Percentiles rank a stretch among this genome's conserved stretches.
These are phyloP conservation scores for Exutisphaerella laricina DNA, from an alignment of 2,329 filamentous ascomycete species.

Conservation along the genomic window DNA sequence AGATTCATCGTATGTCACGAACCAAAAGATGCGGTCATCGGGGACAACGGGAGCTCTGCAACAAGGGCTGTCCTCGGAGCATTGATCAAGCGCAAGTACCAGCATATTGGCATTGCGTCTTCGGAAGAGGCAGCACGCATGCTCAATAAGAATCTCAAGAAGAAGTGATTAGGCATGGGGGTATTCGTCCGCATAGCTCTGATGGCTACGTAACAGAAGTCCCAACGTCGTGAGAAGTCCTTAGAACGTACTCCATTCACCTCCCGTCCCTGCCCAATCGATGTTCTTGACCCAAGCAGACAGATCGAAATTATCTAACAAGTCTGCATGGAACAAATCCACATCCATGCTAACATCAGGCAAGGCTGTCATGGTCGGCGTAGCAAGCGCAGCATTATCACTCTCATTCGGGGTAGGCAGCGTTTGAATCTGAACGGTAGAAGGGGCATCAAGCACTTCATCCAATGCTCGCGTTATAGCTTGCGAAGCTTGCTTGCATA, in stretches of 20 bases:
- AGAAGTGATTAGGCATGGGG: no score
- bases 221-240: no score
- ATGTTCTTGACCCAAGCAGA: slow-evolving; percentile 15
- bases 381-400: background rate
- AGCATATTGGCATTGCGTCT: slow-evolving; percentile 24
- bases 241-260: slow-evolving; percentile 12
- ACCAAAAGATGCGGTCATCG: slow-evolving; percentile 6
- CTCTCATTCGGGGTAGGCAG: background rate
- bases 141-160: background rate
- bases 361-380: background rate
- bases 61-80: slow-evolving; percentile 1
- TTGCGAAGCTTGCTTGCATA: slow-evolving; percentile 19
- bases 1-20: slow-evolving; percentile 30
- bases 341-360: slow-evolving; percentile 3
- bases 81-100: slow-evolving; percentile 15
- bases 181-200: no score
- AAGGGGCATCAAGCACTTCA: slow-evolving; percentile 16
- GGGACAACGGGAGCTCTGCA: slow-evolving; percentile 2
- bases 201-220: no score
- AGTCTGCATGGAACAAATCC: slow-evolving; percentile 6
- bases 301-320: slow-evolving; percentile 13
- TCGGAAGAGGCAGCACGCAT: slow-evolving; percentile 10
- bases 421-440: background rate
- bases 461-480: slow-evolving; percentile 17
- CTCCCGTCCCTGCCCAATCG: slow-evolving; percentile 14